Evolutionary conservation across 2,329 filamentous ascomycete species (phyloP).

Genomic region (Kalmusia sp.): DNA sequence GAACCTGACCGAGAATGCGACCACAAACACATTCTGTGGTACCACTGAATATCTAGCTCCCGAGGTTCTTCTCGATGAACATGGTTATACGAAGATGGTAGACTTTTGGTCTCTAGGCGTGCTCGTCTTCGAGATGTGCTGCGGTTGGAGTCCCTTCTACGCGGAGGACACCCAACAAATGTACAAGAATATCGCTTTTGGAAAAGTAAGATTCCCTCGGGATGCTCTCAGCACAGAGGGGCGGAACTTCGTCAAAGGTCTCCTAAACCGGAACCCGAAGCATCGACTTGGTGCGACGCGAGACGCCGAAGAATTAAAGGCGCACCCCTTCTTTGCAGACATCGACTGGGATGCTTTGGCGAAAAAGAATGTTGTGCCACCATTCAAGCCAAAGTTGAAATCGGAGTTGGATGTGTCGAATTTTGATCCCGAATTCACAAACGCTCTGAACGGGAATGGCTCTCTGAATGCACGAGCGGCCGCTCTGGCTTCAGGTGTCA

Average conservation of each 20-base stretch:
- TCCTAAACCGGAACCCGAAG: constrained; percentile 95
- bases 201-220: constrained; percentile 94
- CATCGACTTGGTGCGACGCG: constrained; percentile 89
- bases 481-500: constrained; percentile 78
- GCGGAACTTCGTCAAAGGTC: constrained; percentile 95
- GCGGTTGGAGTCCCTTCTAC: constrained; percentile 98
- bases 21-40: constrained; percentile 98
- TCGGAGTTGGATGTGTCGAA: constrained; percentile 96
- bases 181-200: constrained; percentile 99
- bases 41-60: constrained; percentile 97
- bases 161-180: constrained; percentile 99
- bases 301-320: constrained; percentile 93
- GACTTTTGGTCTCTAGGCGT: constrained; percentile 99
- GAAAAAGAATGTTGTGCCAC: constrained; percentile 91
- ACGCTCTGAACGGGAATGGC: constrained; percentile 82
- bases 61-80: constrained; percentile 93
- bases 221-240: constrained; percentile 95
- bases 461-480: constrained; percentile 92
- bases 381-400: constrained; percentile 97
- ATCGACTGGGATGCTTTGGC: constrained; percentile 89
- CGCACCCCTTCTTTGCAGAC: constrained; percentile 91
- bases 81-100: constrained; percentile 99
- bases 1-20: constrained; percentile 95
- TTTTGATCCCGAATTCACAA: constrained; percentile 98
- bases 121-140: constrained; percentile 99